phyloP scores from a whole-genome alignment of 805 yeast genomes.

The Kuraishia hungarica region DNA sequence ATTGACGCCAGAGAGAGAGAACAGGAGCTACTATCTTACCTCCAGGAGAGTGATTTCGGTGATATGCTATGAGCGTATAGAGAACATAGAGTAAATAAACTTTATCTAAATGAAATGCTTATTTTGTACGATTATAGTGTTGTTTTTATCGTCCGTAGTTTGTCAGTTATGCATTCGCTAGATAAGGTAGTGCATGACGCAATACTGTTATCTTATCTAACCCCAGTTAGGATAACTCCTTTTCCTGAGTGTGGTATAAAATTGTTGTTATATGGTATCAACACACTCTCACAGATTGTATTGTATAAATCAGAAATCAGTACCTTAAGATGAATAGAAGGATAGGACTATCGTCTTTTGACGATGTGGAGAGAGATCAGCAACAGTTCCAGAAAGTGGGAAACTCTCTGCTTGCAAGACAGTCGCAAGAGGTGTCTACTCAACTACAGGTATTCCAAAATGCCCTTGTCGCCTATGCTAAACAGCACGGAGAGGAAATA shows the following conservation, averaged over 20 bases:
- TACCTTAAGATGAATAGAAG: slow-evolving; percentile 10
- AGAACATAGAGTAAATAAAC: background rate
- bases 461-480: slow-evolving; percentile 68
- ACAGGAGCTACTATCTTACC: slow-evolving; percentile 27
- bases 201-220: background rate
- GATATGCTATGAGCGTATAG: slow-evolving; percentile 21
- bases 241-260: no score
- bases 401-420: slow-evolving; percentile 37
- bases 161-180: background rate
- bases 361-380: slow-evolving; percentile 13
- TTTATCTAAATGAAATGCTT: background rate
- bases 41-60: slow-evolving; percentile 46
- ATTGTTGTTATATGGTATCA: background rate
- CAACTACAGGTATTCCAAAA: slow-evolving; percentile 74
- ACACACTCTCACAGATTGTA: no score
- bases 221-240: no score
- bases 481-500: slow-evolving; percentile 62
- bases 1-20: slow-evolving; percentile 51
- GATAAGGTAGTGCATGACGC: background rate
- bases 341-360: slow-evolving; percentile 22
- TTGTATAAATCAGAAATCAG: background rate
- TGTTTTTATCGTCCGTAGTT: no score
- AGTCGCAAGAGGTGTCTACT: slow-evolving; percentile 51
- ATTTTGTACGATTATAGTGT: background rate
- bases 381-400: slow-evolving; percentile 43